These are phyloP conservation scores for Xylaria hypoxylon DNA, from an alignment of 2,329 filamentous ascomycete species.

Conservation along the genomic window DNA sequence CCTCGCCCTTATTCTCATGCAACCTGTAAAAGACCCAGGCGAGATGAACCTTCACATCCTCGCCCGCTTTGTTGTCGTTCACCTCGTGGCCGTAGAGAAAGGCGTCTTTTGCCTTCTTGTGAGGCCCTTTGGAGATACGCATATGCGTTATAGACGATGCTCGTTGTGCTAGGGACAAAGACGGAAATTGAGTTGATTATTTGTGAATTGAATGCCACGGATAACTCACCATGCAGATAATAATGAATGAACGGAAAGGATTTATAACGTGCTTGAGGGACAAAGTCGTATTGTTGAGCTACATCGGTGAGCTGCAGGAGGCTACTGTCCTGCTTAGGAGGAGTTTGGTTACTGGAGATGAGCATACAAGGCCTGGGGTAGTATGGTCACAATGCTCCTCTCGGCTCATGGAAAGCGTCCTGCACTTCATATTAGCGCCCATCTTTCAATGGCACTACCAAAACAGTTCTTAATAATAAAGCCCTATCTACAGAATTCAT, in stretches of 20 bases:
- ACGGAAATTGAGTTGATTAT: neutral
- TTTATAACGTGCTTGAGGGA: neutral
- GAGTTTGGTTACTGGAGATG: neutral
- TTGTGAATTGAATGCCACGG: neutral
- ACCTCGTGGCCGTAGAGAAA: conserved; percentile 24
- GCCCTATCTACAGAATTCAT: neutral
- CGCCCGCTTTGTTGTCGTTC: conserved; percentile 24
- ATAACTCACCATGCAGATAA: neutral
- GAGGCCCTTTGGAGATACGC: neutral
- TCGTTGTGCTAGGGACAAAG: conserved; percentile 22
- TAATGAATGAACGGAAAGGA: neutral
- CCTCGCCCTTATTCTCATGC: neutral
- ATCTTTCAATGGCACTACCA: neutral
- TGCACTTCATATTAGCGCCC: neutral
- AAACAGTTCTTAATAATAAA: neutral
- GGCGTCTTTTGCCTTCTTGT: conserved; percentile 17
- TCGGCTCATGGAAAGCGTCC: neutral
- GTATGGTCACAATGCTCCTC: neutral
- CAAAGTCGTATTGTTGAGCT: conserved; percentile 16
- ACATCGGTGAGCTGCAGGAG: too few species aligned
- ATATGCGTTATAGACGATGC: neutral
- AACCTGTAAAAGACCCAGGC: neutral
- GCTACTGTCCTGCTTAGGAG: neutral
- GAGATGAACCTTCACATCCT: neutral
- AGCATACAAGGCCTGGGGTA: neutral